Conservation (phyloP, 1,284 basidiomycete species). For the Cutaneotrichosporon mucoides region DNA sequence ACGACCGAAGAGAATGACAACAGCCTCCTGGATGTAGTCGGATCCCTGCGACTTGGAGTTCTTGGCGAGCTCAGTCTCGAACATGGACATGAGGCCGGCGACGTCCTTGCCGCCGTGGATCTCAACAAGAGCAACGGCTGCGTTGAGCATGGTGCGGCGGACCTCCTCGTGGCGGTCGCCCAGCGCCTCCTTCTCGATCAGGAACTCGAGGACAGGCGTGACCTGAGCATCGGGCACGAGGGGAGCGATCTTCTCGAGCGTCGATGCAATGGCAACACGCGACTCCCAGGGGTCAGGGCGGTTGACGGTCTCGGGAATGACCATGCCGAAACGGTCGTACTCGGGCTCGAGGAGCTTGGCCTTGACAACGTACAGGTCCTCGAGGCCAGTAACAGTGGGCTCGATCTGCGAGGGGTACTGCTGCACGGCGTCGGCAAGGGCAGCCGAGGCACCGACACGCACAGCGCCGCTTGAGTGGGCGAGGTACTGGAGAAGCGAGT, state of each 20-base stretch:
- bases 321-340: slow-evolving; percentile 89
- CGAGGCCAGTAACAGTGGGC: slow-evolving; percentile 56
- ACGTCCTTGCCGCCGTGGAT: slow-evolving; percentile 71
- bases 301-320: slow-evolving; percentile 84
- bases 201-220: slow-evolving; percentile 77
- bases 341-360: slow-evolving; percentile 83
- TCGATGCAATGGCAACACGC: slow-evolving; percentile 68
- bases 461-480: slow-evolving; percentile 80
- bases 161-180: slow-evolving; percentile 83
- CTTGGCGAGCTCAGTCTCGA: slow-evolving; percentile 74
- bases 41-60: slow-evolving; percentile 64
- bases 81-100: slow-evolving; percentile 72
- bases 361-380: slow-evolving; percentile 79
- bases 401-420: slow-evolving; percentile 67
- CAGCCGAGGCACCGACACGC: slow-evolving; percentile 65
- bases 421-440: slow-evolving; percentile 73
- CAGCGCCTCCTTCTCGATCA: slow-evolving; percentile 78
- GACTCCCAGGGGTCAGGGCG: slow-evolving; percentile 88
- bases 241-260: slow-evolving; percentile 68
- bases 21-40: slow-evolving; percentile 89
- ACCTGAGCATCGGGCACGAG: slow-evolving; percentile 64
- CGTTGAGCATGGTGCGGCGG: slow-evolving; percentile 78
- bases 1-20: slow-evolving; percentile 91
- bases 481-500: slow-evolving; percentile 63
- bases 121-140: slow-evolving; percentile 79